These are phyloP conservation scores for Chaetothyriales sp. DNA, from an alignment of 2,329 filamentous ascomycete species.

Conservation along the genomic window DNA sequence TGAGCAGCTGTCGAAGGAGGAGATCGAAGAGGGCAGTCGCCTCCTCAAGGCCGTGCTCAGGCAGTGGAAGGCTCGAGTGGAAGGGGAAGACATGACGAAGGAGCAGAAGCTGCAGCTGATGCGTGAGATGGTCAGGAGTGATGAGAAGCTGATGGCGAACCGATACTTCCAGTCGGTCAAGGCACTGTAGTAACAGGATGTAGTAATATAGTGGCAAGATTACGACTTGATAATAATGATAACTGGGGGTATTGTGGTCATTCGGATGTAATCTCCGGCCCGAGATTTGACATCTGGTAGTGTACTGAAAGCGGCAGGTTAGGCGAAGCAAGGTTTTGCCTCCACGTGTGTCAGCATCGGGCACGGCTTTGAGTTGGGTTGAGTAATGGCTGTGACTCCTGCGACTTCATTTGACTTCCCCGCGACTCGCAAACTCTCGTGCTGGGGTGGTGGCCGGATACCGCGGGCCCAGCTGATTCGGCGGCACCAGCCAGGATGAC, in stretches of 20 bases:
- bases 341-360: neutral
- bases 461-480: neutral
- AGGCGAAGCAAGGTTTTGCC: neutral
- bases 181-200: conserved; percentile 26
- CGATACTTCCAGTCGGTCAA: conserved; percentile 36
- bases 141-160: conserved; percentile 49
- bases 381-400: neutral
- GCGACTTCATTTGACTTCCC: neutral
- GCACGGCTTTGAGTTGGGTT: neutral
- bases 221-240: too few species aligned
- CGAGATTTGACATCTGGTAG: neutral
- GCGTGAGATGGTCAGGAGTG: conserved; percentile 60
- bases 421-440: neutral
- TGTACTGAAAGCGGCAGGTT: neutral
- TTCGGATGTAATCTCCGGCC: neutral
- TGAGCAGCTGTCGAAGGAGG: conserved; percentile 57
- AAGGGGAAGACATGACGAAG: conserved; percentile 45
- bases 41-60: conserved; percentile 70
- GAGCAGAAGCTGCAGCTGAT: conserved; percentile 66
- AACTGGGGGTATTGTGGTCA: too few species aligned
- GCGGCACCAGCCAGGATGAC: neutral
- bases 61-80: conserved; percentile 65
- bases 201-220: too few species aligned
- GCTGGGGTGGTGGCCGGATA: neutral
- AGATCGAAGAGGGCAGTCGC: conserved; percentile 76